Conservation (phyloP, 768 basidiomycete genomes). For the Boletus tomentosulus region DNA sequence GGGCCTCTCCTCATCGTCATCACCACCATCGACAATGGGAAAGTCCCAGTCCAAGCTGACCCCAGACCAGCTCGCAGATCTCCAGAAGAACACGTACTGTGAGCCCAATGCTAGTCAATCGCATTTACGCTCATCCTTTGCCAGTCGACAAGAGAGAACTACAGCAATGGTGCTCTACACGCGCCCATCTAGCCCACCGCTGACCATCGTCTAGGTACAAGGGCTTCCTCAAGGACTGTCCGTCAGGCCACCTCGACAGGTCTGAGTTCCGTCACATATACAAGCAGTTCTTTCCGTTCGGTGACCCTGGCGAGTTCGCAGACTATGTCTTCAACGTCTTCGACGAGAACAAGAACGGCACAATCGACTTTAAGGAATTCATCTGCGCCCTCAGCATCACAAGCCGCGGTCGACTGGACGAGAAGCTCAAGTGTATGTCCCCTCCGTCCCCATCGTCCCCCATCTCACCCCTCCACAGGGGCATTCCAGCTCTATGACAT, state of each 20-base stretch:
- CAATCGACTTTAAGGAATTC: constrained; percentile 99
- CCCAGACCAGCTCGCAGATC: constrained; percentile 87
- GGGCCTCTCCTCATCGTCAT: constrained; percentile 21
- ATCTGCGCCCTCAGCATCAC: constrained; percentile 97
- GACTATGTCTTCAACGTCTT: constrained; percentile 99
- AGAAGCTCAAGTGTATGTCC: constrained; percentile 93
- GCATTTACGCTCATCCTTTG: constrained; percentile 13
- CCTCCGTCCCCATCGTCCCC: constrained; percentile 9
- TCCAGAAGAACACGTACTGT: constrained; percentile 99
- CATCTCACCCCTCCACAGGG: constrained; percentile 53
- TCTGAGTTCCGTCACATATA: constrained; percentile 95
- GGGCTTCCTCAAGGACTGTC: constrained; percentile 98
- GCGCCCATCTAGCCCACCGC: constrained; percentile 9
- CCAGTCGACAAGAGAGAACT: constrained; percentile 95
- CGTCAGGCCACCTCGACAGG: constrained; percentile 94
- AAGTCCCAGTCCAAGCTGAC: constrained; percentile 96
- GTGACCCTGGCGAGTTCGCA: constrained; percentile 94
- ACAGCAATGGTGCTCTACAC: constrained; percentile 73
- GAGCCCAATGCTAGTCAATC: constrained; percentile 24
- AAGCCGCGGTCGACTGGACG: constrained; percentile 87
- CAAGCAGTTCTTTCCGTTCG: constrained; percentile 99
- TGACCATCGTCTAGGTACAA: constrained; percentile 71
- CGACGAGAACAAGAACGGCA: constrained; percentile 91
- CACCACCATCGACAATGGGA: constrained; percentile 65
- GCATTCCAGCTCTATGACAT: constrained; percentile 99